Percentiles rank a stretch among this genome's conserved stretches.
phyloP scores from a whole-genome alignment of 2,329 filamentous ascomycete genomes.

The Colletotrichum nymphaeae region DNA sequence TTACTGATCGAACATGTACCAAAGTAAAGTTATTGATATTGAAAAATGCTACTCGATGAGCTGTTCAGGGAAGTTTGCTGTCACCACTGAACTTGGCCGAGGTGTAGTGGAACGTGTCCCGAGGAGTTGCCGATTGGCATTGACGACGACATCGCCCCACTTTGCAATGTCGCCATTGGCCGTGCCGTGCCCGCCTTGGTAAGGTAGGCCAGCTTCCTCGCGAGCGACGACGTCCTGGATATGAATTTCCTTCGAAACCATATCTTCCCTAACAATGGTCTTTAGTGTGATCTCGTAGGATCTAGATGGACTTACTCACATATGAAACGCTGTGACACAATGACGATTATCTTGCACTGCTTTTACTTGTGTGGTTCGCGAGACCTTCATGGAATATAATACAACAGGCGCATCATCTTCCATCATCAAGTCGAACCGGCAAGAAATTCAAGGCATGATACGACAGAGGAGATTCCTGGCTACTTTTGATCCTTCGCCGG shows the following conservation, averaged over 20 bases:
- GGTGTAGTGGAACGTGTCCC: neutral
- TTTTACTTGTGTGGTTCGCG: no score
- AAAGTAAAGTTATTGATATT: neutral
- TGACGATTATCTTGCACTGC: no score
- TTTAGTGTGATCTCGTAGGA: neutral
- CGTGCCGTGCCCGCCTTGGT: neutral
- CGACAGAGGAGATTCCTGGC: no score
- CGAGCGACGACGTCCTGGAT: neutral
- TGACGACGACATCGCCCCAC: neutral
- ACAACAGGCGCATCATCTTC: no score
- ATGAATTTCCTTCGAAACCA: no score
- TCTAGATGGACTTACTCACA: neutral
- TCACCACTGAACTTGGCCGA: neutral
- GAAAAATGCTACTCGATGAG: neutral
- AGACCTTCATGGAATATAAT: no score
- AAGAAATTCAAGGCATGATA: no score
- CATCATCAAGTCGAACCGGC: no score
- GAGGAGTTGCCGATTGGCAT: constrained; percentile 2
- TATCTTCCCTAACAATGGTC: neutral
- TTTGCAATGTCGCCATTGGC: neutral
- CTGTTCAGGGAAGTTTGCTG: neutral
- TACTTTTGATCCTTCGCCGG: no score
- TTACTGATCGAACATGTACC: neutral
- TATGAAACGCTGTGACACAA: no score
- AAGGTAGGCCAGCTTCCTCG: neutral